These are phyloP conservation scores for Solanum aculeatissimum DNA, from an alignment of 305 asterid genomes.

Conservation along the genomic window DNA sequence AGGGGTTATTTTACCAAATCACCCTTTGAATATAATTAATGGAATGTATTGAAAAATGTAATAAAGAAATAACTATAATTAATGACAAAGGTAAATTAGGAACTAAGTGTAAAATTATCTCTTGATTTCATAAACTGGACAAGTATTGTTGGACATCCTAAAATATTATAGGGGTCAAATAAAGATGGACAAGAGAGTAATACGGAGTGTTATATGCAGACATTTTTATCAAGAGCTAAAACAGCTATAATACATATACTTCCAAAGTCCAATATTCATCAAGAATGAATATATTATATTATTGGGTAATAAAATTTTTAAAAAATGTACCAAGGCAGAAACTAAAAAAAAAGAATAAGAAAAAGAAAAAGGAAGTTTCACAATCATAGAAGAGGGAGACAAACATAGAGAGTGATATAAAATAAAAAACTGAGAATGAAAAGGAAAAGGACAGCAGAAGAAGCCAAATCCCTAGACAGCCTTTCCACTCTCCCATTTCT, in stretches of 20 bases:
- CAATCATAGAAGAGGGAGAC: not conserved
- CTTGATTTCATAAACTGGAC: no score
- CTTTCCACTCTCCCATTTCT: slow-evolving; percentile 1
- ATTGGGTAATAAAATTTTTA: not conserved
- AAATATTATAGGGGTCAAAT: no score
- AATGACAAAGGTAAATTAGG: no score
- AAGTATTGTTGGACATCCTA: no score
- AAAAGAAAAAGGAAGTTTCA: not conserved
- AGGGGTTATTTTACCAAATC: no score
- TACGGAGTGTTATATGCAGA: not conserved
- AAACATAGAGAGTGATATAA: not conserved
- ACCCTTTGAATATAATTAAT: no score
- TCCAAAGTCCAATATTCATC: not conserved
- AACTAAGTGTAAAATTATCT: no score
- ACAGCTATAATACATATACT: not conserved
- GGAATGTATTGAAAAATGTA: no score
- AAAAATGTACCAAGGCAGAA: not conserved
- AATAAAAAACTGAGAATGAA: slow-evolving; percentile 12
- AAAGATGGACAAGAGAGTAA: no score
- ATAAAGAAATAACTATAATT: no score
- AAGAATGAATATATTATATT: not conserved
- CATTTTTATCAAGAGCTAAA: not conserved
- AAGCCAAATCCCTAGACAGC: slow-evolving; percentile 22
- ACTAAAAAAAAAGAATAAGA: no score
- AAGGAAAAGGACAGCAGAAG: slow-evolving; percentile 22